Evolutionary conservation across 2,329 filamentous ascomycete genomes (phyloP), one percentile per base, ranked within the genome.

Genomic region (Coniochaeta sp.): DNA sequence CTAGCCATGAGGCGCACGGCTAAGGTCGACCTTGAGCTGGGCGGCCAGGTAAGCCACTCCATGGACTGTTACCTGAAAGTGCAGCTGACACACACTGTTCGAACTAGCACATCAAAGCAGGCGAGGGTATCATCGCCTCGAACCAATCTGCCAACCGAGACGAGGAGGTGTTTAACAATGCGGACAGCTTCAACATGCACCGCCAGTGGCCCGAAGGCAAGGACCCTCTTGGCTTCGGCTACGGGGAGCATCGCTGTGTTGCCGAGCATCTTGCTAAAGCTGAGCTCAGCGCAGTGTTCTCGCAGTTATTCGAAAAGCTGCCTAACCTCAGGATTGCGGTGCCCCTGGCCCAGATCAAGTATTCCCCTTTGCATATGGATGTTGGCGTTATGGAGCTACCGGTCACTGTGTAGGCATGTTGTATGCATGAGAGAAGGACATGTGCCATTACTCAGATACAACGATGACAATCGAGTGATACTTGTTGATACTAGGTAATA

Each of bases 81-180:
- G 5, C 38, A 19, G n/a, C 38, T 40, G 17, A 40, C 38, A 9
- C 6, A 6, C n/a, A 5, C n/a, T n/a, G 38, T n/a, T 19, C 17
- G 6, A 40, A n/a, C 47, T 59, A 75, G 71, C 59, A 62, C 14
- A 77, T 78, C 64, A 76, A 72, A 57, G 73, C 73, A 1, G 75
- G 74, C 1, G 75, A 79, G 58, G 78, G 77, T 43, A 76, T 80
- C 63, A 79, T 81, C 62, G 74, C 76, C 4, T 74, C 77, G 9
- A 80, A 78, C 28, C 73, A 77, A 64, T 78, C 76, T 17, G 79
- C 73, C 33, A 80, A 81, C 65, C 69, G 79, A 3, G 78, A 81
- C 64, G 75, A 76, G 59, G 75, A 79, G 0, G 65, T 77, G 11
- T 79, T 77, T 60, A 64, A 66, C 6, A 61, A 76, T 59, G 68